Evolutionary conservation across 2,329 filamentous ascomycete genomes (phyloP), one percentile per base, ranked within the genome.

Genomic region (Scedosporium boydii): DNA sequence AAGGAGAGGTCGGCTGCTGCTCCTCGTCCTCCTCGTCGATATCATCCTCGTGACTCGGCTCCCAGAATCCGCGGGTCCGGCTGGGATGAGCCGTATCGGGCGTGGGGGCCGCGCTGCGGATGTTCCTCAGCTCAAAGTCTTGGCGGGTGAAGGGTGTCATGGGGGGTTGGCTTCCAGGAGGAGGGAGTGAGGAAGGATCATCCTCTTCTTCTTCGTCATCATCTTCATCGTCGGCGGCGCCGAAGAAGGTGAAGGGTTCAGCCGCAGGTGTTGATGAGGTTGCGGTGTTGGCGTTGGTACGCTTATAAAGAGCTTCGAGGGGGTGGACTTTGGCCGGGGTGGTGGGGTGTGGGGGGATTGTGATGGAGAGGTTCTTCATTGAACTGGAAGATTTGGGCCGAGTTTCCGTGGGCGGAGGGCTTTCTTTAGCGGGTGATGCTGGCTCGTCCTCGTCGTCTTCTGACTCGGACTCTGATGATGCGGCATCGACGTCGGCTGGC

Each of bases 61-160:
- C 74, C 80, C 83, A 86, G 27, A 87, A 79, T 65, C 80, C 78
- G 69, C 88, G 87, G 63, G 78, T 81, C 29, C 85, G 84, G 48
- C 80, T 86, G 1, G 90, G 86, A 64, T 92, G 86, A 1, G 91
- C 91, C 0, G 95, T 98, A 71, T 99, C 95, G 0, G 95, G 95
- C 0, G 95, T 99, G 0, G 95, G 95, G 2, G 95, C 95, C 5
- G 92, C 92, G 71, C 92, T 97, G 62, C 95, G 84, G n/a, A 90
- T 71, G 59, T 83, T 84, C 65, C 92, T 84, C 75, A 80, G 85
- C 68, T 91, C 87, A 34, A 93, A 79, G 67, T 98, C 93, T 67
- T 87, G 84, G 65, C 87, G 86, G 0, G 90, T 91, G 72, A 87
- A 96, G 0, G 93, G 93, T 0, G 93, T 97, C 74, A 91, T 85